These are phyloP conservation scores for Antarctomyces pellizariae DNA, from an alignment of 495 filamentous ascomycete genomes.

Conservation along the genomic window DNA sequence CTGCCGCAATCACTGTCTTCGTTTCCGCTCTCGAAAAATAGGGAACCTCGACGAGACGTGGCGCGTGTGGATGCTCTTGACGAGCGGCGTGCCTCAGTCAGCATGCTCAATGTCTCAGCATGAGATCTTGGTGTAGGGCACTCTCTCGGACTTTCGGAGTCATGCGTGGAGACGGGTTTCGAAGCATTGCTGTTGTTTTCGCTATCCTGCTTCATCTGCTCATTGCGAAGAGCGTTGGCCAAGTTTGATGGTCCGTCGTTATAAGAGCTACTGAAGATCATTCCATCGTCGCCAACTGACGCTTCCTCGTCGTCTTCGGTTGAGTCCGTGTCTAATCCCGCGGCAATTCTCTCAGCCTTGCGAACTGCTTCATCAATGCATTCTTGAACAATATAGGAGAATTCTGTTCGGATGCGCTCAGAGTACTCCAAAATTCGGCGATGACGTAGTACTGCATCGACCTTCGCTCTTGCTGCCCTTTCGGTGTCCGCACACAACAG, in stretches of 20 bases:
- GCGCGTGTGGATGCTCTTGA: too few species aligned
- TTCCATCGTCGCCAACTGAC: constrained; percentile 19
- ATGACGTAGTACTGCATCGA: constrained; percentile 79
- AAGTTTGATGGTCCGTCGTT: constrained; percentile 33
- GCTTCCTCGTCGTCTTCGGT: constrained; percentile 25
- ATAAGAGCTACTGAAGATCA: constrained; percentile 26
- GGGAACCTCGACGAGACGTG: constrained; percentile 47
- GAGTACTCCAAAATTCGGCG: constrained; percentile 86
- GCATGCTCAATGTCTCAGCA: constrained; percentile 36
- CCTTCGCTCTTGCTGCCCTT: constrained; percentile 56
- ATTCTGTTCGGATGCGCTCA: constrained; percentile 84
- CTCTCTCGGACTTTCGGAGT: constrained; percentile 79
- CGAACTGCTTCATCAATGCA: constrained; percentile 81
- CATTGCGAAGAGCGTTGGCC: constrained; percentile 27
- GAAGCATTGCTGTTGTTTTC: constrained; percentile 18
- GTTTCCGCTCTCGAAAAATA: constrained; percentile 56
- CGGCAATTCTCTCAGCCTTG: constrained; percentile 73
- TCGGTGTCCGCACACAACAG: constrained; percentile 74
- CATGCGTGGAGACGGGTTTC: constrained; percentile 28
- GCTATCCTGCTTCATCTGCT: constrained; percentile 15
- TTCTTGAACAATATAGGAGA: constrained; percentile 72
- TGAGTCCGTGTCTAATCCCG: constrained; percentile 65
- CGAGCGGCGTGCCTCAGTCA: constrained; percentile 34
- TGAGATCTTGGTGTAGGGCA: constrained; percentile 80
- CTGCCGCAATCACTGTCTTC: constrained; percentile 74